Conservation (phyloP, 768 basidiomycete species). For the Ramaria rubella region DNA sequence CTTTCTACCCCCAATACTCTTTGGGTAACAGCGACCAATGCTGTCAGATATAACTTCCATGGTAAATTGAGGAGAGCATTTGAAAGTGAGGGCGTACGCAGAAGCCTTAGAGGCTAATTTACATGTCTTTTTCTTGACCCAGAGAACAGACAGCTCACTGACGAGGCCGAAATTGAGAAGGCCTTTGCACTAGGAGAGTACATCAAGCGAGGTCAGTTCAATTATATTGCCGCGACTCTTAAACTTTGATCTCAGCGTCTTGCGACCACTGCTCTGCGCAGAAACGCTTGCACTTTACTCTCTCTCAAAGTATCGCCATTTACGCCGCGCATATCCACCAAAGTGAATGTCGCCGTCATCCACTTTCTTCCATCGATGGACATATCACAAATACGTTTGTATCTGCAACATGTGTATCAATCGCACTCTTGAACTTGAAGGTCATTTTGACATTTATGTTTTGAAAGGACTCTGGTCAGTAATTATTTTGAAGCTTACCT, state of each 20-base stretch:
- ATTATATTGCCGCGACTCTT: neutral
- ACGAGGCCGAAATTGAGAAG: conserved; percentile 67
- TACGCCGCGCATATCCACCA: conserved; percentile 57
- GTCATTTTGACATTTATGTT: too few relatives aligned
- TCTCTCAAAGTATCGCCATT: conserved; percentile 73
- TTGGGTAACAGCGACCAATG: too few relatives aligned
- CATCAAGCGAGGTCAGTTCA: conserved; percentile 68
- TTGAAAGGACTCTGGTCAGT: too few relatives aligned
- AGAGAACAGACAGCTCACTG: conserved; percentile 65
- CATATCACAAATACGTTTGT: too few relatives aligned
- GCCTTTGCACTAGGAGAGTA: conserved; percentile 73
- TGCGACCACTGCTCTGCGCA: conserved; percentile 22
- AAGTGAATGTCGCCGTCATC: neutral
- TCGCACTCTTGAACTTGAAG: too few relatives aligned
- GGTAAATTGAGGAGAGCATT: conserved; percentile 63
- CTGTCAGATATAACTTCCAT: conserved; percentile 67
- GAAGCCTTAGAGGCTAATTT: neutral
- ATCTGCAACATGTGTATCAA: too few relatives aligned
- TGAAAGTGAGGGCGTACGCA: conserved; percentile 48
- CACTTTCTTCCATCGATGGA: too few relatives aligned
- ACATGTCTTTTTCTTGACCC: conserved; percentile 1
- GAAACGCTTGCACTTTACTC: conserved; percentile 81
- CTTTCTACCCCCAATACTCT: conserved; percentile 6
- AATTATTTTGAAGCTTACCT: too few relatives aligned
- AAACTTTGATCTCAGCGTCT: neutral